Evolutionary conservation across 176 grass and related monocot species (phyloP).

Genomic region (Carex parvula): DNA sequence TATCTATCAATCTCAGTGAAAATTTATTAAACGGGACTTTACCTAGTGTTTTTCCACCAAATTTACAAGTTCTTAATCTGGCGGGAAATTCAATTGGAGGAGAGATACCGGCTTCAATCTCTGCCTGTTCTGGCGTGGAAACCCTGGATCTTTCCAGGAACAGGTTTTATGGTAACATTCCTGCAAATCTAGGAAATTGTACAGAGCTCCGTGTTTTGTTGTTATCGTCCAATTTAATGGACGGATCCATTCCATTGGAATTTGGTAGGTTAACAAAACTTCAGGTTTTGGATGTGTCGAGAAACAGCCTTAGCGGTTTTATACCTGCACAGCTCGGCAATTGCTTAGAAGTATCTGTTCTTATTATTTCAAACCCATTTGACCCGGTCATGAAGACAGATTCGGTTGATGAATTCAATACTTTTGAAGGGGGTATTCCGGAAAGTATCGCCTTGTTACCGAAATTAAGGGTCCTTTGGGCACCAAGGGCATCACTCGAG

Average conservation of each 20-base stretch:
- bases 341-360: constrained; percentile 49
- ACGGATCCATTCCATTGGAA: constrained; percentile 58
- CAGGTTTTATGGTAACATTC: constrained; percentile 55
- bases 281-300: constrained; percentile 61
- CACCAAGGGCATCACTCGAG: constrained; percentile 33
- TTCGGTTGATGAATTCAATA: constrained; percentile 50
- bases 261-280: constrained; percentile 60
- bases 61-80: constrained; percentile 48
- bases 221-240: constrained; percentile 63
- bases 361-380: constrained; percentile 59
- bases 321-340: constrained; percentile 60
- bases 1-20: constrained; percentile 55
- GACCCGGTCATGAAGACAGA: constrained; percentile 22
- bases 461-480: constrained; percentile 41
- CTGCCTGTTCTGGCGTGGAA: constrained; percentile 39
- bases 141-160: constrained; percentile 74
- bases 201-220: constrained; percentile 43
- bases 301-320: constrained; percentile 60
- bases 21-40: constrained; percentile 59
- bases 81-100: constrained; percentile 58
- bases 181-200: constrained; percentile 55
- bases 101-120: constrained; percentile 53
- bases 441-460: constrained; percentile 39
- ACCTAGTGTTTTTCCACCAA: constrained; percentile 47
- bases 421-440: constrained; percentile 36